These are phyloP conservation scores for Boechera stricta DNA, from an alignment of 345 rosid genomes.

Conservation along the genomic window DNA sequence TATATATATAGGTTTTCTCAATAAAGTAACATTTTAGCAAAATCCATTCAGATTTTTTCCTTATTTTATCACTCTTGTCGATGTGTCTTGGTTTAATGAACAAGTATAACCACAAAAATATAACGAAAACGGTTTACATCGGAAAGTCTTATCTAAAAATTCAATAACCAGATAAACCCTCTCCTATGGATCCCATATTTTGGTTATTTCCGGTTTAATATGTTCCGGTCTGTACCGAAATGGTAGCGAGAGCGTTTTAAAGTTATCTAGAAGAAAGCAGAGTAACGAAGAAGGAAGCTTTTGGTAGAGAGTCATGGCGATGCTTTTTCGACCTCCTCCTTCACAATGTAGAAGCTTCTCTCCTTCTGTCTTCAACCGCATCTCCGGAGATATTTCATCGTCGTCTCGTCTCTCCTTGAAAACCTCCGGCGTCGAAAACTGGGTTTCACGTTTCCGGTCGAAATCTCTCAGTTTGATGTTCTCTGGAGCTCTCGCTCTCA, in stretches of 20 bases:
- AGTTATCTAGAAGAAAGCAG: conserved; percentile 30
- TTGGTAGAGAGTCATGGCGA: conserved; percentile 23
- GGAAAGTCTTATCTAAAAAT: not conserved
- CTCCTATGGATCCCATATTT: not conserved
- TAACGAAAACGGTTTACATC: not conserved
- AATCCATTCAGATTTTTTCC: not conserved
- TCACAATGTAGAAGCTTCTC: conserved; percentile 40
- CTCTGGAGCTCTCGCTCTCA: conserved; percentile 72
- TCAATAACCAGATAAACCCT: not conserved
- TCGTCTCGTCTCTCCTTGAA: conserved; percentile 43
- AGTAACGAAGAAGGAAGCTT: not conserved
- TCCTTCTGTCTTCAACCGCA: not conserved
- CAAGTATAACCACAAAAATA: not conserved
- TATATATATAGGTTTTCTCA: not conserved
- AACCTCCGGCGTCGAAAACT: conserved; percentile 33
- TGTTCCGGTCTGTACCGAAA: not conserved
- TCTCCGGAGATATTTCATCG: conserved; percentile 23
- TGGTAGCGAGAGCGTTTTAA: not conserved
- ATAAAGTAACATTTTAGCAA: not conserved
- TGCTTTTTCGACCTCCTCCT: conserved; percentile 20
- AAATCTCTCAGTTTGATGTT: conserved; percentile 61
- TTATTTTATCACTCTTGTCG: not conserved
- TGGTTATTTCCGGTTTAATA: conserved; percentile 8
- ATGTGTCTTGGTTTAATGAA: not conserved
- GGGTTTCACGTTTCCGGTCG: conserved; percentile 54